Conservation (phyloP, 2,329 filamentous ascomycete species). For the Plenodomus biglobosus region DNA sequence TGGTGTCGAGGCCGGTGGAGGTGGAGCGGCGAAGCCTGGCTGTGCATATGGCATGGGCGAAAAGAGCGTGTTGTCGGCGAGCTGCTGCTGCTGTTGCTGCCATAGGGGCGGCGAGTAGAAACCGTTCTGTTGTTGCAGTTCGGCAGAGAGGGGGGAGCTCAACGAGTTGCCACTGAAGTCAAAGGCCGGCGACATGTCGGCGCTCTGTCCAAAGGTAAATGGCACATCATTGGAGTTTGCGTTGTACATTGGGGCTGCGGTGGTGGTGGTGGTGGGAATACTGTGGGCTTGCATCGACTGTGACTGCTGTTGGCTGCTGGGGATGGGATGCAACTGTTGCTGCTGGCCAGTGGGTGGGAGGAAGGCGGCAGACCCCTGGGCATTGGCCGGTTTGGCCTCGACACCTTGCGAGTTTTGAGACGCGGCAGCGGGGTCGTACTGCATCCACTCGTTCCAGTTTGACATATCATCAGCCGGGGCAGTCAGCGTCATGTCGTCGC, state of each 20-base stretch:
- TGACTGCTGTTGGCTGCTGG: slow-evolving; percentile 29
- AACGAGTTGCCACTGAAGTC: slow-evolving; percentile 35
- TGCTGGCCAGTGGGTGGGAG: slow-evolving; percentile 31
- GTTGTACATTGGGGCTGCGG: slow-evolving; percentile 26
- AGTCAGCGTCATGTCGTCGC: slow-evolving; percentile 37
- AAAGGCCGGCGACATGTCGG: slow-evolving; percentile 38
- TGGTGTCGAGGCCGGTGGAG: slow-evolving; percentile 36
- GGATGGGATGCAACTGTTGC: slow-evolving; percentile 28
- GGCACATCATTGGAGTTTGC: slow-evolving; percentile 22
- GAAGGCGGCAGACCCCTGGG: slow-evolving; percentile 32
- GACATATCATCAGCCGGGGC: slow-evolving; percentile 34
- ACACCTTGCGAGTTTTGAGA: slow-evolving; percentile 29
- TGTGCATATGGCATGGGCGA: slow-evolving; percentile 33
- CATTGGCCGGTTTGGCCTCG: slow-evolving; percentile 27
- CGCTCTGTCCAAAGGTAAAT: slow-evolving; percentile 39
- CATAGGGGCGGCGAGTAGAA: slow-evolving; percentile 38
- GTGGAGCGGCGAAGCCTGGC: slow-evolving; percentile 21
- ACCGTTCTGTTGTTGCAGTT: slow-evolving; percentile 30
- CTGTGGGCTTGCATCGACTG: slow-evolving; percentile 23
- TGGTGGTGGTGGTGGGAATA: slow-evolving; percentile 30
- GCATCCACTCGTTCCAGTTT: slow-evolving; percentile 53
- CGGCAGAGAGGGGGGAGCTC: slow-evolving; percentile 36
- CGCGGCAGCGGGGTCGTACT: slow-evolving; percentile 47
- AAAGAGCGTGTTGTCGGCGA: slow-evolving; percentile 28
- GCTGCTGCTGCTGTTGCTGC: slow-evolving; percentile 33